Percentiles rank a stretch among this genome's conserved stretches.
Conservation (phyloP, 2,329 filamentous ascomycete genomes). For the Epichloe gansuensis region DNA sequence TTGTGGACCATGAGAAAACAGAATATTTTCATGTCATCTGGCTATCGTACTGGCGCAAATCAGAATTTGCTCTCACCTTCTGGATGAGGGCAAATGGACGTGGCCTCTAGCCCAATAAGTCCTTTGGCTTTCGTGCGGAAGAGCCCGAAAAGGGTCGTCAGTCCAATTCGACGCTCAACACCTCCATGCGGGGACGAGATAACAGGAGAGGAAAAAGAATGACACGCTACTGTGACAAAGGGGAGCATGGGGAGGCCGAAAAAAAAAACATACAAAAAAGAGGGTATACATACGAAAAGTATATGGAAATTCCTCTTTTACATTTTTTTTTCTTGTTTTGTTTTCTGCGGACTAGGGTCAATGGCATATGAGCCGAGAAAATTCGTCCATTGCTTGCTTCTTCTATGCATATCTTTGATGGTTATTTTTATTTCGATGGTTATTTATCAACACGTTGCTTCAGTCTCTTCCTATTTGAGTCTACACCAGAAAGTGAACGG, state of each 20-base stretch:
- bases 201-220: background rate
- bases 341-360: background rate
- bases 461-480: background rate
- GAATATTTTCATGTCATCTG: background rate
- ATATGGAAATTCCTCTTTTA: background rate
- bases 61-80: background rate
- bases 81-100: background rate
- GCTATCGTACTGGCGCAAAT: background rate
- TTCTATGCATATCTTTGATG: conserved; percentile 2
- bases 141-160: background rate
- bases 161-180: background rate
- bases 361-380: background rate
- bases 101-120: background rate
- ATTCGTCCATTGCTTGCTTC: background rate
- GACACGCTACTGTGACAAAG: background rate
- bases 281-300: conserved; percentile 3
- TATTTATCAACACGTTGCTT: background rate
- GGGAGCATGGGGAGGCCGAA: background rate
- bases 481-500: background rate
- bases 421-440: background rate
- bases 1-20: background rate
- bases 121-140: background rate
- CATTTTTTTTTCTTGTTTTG: background rate
- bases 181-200: background rate
- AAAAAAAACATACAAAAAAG: background rate